phyloP scores from a whole-genome alignment of 2,329 filamentous ascomycete species.

The Cytospora mali region DNA sequence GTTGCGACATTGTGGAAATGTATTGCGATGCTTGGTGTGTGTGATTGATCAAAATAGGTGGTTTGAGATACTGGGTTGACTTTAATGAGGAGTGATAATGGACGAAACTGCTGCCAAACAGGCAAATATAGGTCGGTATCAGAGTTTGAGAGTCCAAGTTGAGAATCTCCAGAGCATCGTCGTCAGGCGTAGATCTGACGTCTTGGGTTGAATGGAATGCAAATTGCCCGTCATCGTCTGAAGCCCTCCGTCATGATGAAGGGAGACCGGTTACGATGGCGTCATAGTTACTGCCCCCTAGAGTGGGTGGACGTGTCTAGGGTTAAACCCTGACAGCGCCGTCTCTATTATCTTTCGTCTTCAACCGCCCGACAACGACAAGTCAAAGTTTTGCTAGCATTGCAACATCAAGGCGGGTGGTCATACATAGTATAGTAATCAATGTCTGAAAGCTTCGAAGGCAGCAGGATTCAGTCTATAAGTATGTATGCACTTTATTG shows the following conservation, averaged over 20 bases:
- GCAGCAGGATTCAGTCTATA: too few species aligned
- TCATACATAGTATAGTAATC: too few species aligned
- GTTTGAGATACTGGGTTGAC: not conserved
- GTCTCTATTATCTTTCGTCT: not conserved
- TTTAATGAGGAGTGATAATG: not conserved
- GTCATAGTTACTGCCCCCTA: not conserved
- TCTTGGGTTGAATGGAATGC: not conserved
- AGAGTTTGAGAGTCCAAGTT: not conserved
- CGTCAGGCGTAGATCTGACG: not conserved
- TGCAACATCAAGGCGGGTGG: not conserved
- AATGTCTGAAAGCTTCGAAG: too few species aligned
- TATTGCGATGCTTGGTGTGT: not conserved
- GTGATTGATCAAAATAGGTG: not conserved
- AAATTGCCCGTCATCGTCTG: not conserved
- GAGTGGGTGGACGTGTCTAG: not conserved
- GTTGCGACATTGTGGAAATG: constrained; percentile 26
- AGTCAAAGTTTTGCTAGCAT: not conserved
- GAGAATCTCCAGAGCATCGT: not conserved
- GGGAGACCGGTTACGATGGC: not conserved
- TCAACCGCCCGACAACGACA: not conserved
- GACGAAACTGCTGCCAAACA: not conserved
- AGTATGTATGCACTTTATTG: too few species aligned
- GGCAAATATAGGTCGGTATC: not conserved
- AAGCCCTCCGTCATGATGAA: constrained; percentile 1
- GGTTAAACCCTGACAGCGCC: not conserved